Conservation (phyloP, 108 stramenopile genomes). For the Stephanodiscus triporus region DNA sequence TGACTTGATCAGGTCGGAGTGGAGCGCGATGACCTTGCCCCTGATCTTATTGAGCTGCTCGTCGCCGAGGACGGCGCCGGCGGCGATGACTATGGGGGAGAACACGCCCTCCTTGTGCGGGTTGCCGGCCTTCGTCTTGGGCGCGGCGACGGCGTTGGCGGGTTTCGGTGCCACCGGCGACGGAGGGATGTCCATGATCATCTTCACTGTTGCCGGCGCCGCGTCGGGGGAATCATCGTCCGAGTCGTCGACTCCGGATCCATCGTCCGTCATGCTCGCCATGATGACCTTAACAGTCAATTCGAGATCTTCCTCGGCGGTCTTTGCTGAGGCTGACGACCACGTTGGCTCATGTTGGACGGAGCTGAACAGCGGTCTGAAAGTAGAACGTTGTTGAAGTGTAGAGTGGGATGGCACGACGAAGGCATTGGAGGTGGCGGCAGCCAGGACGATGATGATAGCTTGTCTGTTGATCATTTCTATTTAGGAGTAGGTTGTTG, state of each 20-base stretch:
- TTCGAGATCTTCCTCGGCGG: constrained; percentile 54
- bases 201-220: not conserved
- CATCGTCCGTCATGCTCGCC: constrained; percentile 2
- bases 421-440: not conserved
- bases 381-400: not conserved
- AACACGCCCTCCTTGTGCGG: constrained; percentile 71
- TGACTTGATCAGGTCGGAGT: constrained; percentile 72
- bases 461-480: constrained; percentile 13
- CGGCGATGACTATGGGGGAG: constrained; percentile 67
- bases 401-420: constrained; percentile 1
- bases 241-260: not conserved
- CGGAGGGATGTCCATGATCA: constrained; percentile 50
- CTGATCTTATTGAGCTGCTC: constrained; percentile 74
- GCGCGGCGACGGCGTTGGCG: not conserved
- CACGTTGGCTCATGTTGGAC: not conserved
- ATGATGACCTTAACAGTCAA: constrained; percentile 50
- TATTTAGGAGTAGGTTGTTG: not conserved
- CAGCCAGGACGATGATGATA: constrained; percentile 13
- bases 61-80: constrained; percentile 68
- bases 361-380: not conserved
- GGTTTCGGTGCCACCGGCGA: constrained; percentile 1
- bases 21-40: constrained; percentile 68
- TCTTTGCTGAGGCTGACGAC: constrained; percentile 15
- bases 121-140: constrained; percentile 19
- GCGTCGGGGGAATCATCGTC: constrained; percentile 3